Percentiles rank a stretch among this genome's conserved stretches.
These are phyloP conservation scores for Pilaira anomala DNA, from an alignment of 192 early-diverging fungal species.

Conservation along the genomic window DNA sequence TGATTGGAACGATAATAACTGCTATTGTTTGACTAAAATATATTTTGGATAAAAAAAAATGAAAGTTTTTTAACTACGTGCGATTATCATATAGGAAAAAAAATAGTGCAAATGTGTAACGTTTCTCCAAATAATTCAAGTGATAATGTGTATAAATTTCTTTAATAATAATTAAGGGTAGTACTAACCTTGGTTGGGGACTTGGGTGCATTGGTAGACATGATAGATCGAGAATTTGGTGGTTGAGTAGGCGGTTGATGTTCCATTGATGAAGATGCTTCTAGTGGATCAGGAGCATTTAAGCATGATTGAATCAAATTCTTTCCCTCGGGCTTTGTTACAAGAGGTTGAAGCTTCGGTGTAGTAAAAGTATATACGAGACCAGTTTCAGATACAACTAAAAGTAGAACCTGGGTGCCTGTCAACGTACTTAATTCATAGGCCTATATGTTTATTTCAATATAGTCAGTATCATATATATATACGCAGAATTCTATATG, in stretches of 20 bases:
- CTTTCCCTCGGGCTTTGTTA: slow-evolving; percentile 88
- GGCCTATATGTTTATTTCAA: slow-evolving; percentile 45
- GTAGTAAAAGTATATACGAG: slow-evolving; percentile 96
- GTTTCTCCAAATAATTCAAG: neutral
- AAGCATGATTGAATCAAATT: slow-evolving; percentile 89
- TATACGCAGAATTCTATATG: no score
- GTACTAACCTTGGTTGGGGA: no score
- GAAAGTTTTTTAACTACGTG: no score
- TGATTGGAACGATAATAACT: no score
- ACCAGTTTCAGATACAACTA: slow-evolving; percentile 93
- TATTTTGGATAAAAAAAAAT: no score
- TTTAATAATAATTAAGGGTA: neutral
- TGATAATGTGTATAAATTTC: neutral
- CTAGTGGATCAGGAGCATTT: slow-evolving; percentile 13
- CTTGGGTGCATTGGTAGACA: no score
- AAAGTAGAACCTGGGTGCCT: slow-evolving; percentile 87
- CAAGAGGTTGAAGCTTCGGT: slow-evolving; percentile 88
- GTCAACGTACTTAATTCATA: slow-evolving; percentile 92
- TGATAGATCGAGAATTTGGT: neutral
- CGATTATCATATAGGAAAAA: neutral
- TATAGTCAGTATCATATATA: no score
- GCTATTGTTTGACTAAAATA: no score
- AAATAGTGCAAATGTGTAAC: neutral
- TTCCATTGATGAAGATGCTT: neutral
- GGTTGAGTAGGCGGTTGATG: neutral